Base-by-base conservation (phyloP, 768 basidiomycete genomes). In the Hemileccinum rubropunctum region DNA sequence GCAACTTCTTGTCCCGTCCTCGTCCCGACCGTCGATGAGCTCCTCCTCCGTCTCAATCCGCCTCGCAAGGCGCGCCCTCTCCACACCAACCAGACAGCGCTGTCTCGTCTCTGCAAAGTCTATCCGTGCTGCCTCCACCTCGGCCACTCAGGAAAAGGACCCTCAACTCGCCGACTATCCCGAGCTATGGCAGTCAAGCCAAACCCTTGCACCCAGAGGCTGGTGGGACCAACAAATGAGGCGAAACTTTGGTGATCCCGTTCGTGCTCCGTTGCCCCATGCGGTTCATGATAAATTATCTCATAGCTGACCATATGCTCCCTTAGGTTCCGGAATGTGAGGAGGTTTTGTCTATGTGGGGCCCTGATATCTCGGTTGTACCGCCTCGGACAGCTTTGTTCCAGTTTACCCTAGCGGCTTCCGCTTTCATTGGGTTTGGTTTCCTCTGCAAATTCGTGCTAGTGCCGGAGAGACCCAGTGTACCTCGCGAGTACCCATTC, bases 301-400 rank as follows among this genome's bases (percentile, higher is more conserved):
- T 32, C 15, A 53, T 45, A 50, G 55, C 53, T 56, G 42, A 62
- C 40, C 59, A 48, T 43, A 48, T 35, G 52, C 21, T 38, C 28
- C 34, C 39, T n/a, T 60, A 93, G 91, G 68, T 91, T 28, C 90
- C 88, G 51, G 88, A 91, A 67, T 76, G 81, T 61, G 88, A 91
- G 45, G 91, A 93, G 60, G 72, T 88, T 20, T 68, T 86, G 48
- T 89, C 86, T 33, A 89, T 93, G 86, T 92, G 88, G 88, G 88
- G 89, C 21, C 89, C 89, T 18, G 91, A 93, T 60, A 72, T 81
- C 26, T 79, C 90, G 35, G 76, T 76, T 18, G 71, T 88, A 12
- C 69, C 75, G 12, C 83, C 87, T 21, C 66, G 75, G 7, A 75
- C 65, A 2, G 90, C 91, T 7, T 65, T 86, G 32, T 74, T 77